Evolutionary conservation across 2,329 filamentous ascomycete genomes (phyloP).

Genomic region (Colletotrichum siamense): DNA sequence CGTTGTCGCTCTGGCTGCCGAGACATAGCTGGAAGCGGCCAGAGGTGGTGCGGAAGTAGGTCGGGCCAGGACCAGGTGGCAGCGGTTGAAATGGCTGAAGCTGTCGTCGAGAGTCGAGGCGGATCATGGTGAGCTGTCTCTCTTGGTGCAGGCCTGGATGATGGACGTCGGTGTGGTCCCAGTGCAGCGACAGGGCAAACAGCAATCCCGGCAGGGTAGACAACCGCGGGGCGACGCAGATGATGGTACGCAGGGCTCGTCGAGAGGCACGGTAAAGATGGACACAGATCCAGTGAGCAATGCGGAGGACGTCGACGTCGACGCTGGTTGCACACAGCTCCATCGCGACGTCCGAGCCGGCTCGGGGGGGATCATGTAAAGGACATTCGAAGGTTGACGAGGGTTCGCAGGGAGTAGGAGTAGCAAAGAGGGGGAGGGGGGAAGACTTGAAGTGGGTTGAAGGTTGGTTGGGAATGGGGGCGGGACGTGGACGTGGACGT

Average conservation of each 20-base stretch:
- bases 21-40: constrained; percentile 7
- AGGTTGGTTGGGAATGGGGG: not conserved
- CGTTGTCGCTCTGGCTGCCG: not conserved
- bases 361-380: not conserved
- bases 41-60: not conserved
- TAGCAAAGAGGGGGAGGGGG: not conserved
- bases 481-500: not conserved
- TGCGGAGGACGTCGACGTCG: not conserved
- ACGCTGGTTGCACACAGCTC: not conserved
- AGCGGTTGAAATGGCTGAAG: not conserved
- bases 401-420: not conserved
- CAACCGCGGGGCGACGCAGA: not conserved
- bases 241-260: not conserved
- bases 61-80: not conserved
- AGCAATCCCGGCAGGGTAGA: not conserved
- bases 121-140: not conserved
- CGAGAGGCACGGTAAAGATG: not conserved
- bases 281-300: not conserved
- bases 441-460: not conserved
- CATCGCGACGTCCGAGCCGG: not conserved
- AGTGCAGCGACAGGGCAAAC: not conserved
- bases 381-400: not conserved
- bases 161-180: not conserved
- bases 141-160: not conserved
- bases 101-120: not conserved